phyloP scores from a whole-genome alignment of 2,329 filamentous ascomycete species.

The Pestalotiopsis sp. region DNA sequence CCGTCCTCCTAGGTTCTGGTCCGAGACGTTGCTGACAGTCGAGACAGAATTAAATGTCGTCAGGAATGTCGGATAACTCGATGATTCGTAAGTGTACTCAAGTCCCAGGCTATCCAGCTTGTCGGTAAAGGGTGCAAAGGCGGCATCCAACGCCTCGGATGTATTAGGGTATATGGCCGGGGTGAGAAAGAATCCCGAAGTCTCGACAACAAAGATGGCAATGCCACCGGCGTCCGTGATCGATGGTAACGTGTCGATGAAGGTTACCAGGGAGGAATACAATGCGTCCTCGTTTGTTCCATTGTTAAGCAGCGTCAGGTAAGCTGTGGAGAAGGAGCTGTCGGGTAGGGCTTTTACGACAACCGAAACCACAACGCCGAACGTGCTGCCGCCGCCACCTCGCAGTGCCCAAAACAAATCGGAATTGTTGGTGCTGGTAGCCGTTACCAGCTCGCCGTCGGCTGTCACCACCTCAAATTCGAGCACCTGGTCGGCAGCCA shows the following conservation, averaged over 20 bases:
- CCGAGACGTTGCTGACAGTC: slow-evolving; percentile 17
- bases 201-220: slow-evolving; percentile 11
- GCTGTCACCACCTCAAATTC: slow-evolving; percentile 49
- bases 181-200: slow-evolving; percentile 15
- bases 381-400: slow-evolving; percentile 54
- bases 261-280: slow-evolving; percentile 13
- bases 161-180: slow-evolving; percentile 14
- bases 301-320: slow-evolving; percentile 9
- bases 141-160: slow-evolving; percentile 8
- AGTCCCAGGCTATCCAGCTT: slow-evolving; percentile 6
- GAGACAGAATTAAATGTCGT: slow-evolving; percentile 10
- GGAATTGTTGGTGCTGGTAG: slow-evolving; percentile 39
- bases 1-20: slow-evolving; percentile 16
- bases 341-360: slow-evolving; percentile 15
- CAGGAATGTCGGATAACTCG: slow-evolving; percentile 12
- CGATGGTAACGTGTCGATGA: slow-evolving; percentile 11
- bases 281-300: slow-evolving; percentile 15
- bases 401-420: slow-evolving; percentile 58
- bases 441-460: slow-evolving; percentile 40
- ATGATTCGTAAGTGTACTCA: slow-evolving; percentile 12
- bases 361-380: slow-evolving; percentile 42
- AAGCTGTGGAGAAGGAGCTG: slow-evolving; percentile 4
- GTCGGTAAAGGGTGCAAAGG: not conserved
- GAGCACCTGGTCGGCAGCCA: slow-evolving; percentile 54
- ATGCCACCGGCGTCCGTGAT: slow-evolving; percentile 16